Evolutionary conservation across 2,329 filamentous ascomycete species (phyloP).

Genomic region (Fusarium austroafricanum): DNA sequence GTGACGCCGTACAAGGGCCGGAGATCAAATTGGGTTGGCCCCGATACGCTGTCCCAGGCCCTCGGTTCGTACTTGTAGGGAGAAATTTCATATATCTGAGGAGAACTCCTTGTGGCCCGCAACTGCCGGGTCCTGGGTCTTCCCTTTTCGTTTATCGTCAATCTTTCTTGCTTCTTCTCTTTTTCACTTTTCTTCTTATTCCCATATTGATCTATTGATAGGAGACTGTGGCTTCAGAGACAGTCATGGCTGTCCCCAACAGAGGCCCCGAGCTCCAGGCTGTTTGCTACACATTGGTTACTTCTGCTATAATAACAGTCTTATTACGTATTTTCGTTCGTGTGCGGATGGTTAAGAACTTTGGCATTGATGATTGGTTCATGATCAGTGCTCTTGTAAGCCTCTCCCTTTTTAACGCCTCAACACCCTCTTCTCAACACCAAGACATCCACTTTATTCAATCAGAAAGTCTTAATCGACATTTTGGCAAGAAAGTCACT

Average conservation of each 20-base stretch:
- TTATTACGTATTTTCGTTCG: conserved; percentile 52
- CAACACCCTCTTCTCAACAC: not conserved
- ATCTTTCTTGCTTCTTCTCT: conserved; percentile 2
- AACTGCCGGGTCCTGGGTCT: conserved; percentile 26
- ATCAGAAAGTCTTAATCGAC: not conserved
- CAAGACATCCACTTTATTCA: not conserved
- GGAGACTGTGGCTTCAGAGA: not conserved
- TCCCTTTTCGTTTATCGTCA: conserved; percentile 27
- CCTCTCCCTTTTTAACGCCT: not conserved
- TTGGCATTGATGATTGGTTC: conserved; percentile 55
- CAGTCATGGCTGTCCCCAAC: conserved; percentile 46
- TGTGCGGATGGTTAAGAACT: conserved; percentile 51
- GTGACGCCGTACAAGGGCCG: conserved; percentile 24
- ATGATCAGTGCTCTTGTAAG: conserved; percentile 53
- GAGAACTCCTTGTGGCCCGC: conserved; percentile 29
- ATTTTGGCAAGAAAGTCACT: not conserved
- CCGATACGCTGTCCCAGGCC: conserved; percentile 15
- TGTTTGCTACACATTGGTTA: conserved; percentile 49
- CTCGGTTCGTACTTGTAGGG: conserved; percentile 7
- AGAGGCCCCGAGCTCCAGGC: conserved; percentile 51
- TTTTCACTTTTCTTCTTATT: conserved; percentile 3
- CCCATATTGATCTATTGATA: not conserved
- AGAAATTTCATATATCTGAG: conserved; percentile 26
- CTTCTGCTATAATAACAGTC: conserved; percentile 45
- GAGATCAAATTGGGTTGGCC: conserved; percentile 3